A percentile compares a stretch with the other conserved stretches of the same genome.
Conservation (phyloP, 805 yeast species). For the Pichia occidentalis region DNA sequence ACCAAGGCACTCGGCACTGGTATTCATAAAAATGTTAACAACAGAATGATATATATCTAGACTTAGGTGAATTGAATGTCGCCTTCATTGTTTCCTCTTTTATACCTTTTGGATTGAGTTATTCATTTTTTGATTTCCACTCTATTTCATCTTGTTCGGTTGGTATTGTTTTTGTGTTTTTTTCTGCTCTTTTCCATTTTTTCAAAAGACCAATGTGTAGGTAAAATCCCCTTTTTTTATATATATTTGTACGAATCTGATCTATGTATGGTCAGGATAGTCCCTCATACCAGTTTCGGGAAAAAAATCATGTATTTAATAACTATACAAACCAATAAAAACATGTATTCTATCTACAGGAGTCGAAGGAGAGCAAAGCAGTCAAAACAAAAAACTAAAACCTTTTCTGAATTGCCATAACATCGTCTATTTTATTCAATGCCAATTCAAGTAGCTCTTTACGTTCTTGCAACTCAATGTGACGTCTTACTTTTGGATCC, state of each 20-base stretch:
- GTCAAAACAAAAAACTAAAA: conserved; percentile 1
- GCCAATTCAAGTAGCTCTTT: conserved; percentile 86
- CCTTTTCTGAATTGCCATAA: conserved; percentile 56
- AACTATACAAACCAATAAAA: neutral
- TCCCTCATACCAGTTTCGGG: no score
- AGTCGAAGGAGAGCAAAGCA: no score
- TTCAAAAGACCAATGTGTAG: no score
- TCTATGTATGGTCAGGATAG: no score
- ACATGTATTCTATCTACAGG: neutral
- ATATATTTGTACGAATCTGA: no score
- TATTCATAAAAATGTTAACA: conserved; percentile 18
- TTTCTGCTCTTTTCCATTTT: no score
- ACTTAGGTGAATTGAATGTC: neutral
- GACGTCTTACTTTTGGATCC: conserved; percentile 84
- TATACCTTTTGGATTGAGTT: neutral
- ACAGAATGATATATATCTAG: conserved; percentile 20
- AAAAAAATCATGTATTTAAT: no score
- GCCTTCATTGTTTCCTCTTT: neutral
- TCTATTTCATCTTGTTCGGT: no score
- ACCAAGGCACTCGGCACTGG: conserved; percentile 16
- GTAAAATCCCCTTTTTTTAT: no score
- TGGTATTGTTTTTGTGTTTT: no score
- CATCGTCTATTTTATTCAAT: conserved; percentile 73
- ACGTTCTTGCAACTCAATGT: conserved; percentile 88
- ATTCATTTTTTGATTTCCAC: neutral